Evolutionary conservation across 2,329 filamentous ascomycete species (phyloP), one percentile per base, ranked within the genome.

Genomic region (Colletotrichum lini): DNA sequence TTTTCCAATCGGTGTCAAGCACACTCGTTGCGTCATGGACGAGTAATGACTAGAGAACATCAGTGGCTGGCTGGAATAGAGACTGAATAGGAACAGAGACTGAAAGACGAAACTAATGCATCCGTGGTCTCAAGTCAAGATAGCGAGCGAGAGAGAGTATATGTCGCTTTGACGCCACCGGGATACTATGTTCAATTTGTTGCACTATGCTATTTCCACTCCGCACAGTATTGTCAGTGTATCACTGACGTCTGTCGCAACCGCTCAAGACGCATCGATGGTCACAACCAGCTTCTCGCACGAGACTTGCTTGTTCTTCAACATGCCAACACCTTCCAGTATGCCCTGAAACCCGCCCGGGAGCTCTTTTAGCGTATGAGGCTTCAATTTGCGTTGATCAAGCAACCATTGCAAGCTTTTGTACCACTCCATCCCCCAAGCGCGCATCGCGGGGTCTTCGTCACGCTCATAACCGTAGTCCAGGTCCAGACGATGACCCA

Each of bases 251-350:
- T 47, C 45, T 10, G 23, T 26, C 23, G 23, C 23, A 26, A 26
- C 23, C 23, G 23, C 23, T 26, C 26, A 61, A 18, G 59, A 35
- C 15, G 50, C 45, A 13, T 30, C 45, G 26, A 62, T 21, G 5
- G 45, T 21, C 50, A 62, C 30, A 5, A 62, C 21, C 4, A 62
- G 59, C 45, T 50, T 62, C 59, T 62, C 15, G 13, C 59, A 44
- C 4, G 59, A 62, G 16, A 62, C 59, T 45, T 62, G 45, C 59
- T 40, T 62, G 9, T 62, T 62, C 4, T 62, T 62, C n/a, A 62
- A 30, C 45, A 62, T 62, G 2, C 40, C 13, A 12, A 62, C 16
- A 1, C 59, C 59, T 18, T 50, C 15, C 15, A 62, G 30, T 18
- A 62, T 40, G 2, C 45, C 59, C n/a, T 62, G 45, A 13, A 62